phyloP scores from a whole-genome alignment of 148 eudicot genomes.

The Nyssa sinensis region DNA sequence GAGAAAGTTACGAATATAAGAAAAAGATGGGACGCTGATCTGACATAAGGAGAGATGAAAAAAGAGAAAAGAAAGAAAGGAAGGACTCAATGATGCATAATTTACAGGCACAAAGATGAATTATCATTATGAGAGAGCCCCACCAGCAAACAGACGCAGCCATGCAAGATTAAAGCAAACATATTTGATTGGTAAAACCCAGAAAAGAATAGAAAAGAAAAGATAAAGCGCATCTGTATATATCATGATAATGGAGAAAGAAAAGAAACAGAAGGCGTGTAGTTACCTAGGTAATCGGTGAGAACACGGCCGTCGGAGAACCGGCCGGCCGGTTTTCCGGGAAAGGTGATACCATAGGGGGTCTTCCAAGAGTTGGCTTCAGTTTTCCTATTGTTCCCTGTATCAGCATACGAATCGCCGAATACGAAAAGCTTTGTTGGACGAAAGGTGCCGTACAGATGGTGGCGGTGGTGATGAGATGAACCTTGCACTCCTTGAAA shows the following conservation, averaged over 20 bases:
- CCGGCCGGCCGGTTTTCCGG: conserved; percentile 83
- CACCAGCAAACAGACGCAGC: conserved; percentile 2
- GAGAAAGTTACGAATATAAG: no score
- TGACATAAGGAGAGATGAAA: background rate
- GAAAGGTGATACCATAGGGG: conserved; percentile 81
- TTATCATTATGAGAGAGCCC: background rate
- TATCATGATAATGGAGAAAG: background rate
- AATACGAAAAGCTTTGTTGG: conserved; percentile 69
- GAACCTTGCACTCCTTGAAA: background rate
- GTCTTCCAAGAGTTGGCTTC: conserved; percentile 45
- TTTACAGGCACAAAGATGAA: conserved; percentile 6
- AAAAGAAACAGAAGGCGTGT: no score
- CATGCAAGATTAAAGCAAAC: background rate
- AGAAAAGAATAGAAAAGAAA: no score
- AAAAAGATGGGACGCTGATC: conserved; percentile 2
- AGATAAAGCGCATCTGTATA: background rate
- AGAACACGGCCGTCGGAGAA: conserved; percentile 84
- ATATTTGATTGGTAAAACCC: background rate
- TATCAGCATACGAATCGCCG: conserved; percentile 93
- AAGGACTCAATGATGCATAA: conserved; percentile 16
- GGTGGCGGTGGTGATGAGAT: conserved; percentile 1
- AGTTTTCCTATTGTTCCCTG: conserved; percentile 52
- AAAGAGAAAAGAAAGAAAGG: background rate
- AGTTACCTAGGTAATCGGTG: conserved; percentile 71
- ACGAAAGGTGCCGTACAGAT: conserved; percentile 13